Conservation (phyloP, 805 yeast species). For the Teunomyces kruisii region DNA sequence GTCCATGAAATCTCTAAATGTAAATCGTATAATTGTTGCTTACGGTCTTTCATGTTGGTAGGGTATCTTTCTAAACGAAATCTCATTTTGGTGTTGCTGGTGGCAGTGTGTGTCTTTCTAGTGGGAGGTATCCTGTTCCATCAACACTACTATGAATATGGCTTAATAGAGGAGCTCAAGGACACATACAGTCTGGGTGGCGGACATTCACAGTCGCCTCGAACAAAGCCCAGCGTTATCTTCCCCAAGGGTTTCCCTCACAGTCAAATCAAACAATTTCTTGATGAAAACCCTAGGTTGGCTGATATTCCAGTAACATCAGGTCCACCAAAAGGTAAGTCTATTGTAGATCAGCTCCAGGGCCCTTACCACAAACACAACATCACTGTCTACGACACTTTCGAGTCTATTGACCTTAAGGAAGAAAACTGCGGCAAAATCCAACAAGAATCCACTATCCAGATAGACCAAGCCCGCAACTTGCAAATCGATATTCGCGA, state of each 20-base stretch:
- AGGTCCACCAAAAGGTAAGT: not conserved
- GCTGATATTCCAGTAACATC: not conserved
- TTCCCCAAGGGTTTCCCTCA: not conserved
- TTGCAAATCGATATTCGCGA: slow-evolving; percentile 2
- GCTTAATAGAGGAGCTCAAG: too few species aligned
- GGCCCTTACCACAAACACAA: not conserved
- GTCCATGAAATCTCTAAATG: too few species aligned
- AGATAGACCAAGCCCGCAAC: not conserved
- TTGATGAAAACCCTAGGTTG: not conserved
- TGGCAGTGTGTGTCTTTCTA: too few species aligned
- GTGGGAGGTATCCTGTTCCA: too few species aligned
- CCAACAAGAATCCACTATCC: not conserved
- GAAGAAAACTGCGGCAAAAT: not conserved
- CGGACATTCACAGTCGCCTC: too few species aligned
- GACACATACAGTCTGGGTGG: too few species aligned
- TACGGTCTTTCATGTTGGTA: too few species aligned
- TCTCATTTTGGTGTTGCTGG: too few species aligned
- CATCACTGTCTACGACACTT: not conserved
- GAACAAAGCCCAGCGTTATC: too few species aligned
- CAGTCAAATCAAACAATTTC: not conserved
- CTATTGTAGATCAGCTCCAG: not conserved
- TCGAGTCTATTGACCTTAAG: not conserved
- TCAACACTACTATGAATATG: too few species aligned
- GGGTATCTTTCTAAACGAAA: too few species aligned
- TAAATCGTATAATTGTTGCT: too few species aligned